Evolutionary conservation across 306 rosid species (phyloP), one percentile per base, ranked within the genome.

Genomic region (Pterocarpus santalinus): DNA sequence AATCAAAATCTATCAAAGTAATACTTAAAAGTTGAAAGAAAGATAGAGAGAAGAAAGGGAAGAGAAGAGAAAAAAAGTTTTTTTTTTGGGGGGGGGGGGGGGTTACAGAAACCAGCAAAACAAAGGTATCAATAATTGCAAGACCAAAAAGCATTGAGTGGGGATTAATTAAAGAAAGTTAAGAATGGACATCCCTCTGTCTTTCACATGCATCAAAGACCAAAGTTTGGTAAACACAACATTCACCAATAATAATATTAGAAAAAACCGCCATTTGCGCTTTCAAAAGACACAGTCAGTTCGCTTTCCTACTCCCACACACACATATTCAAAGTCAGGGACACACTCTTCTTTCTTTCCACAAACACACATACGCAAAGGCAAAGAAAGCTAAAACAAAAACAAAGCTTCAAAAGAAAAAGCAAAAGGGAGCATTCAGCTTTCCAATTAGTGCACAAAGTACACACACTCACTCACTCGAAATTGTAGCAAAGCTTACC

Each of bases 401-500:
- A 73, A 49, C 75, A 47, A 75, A 82, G 77, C 65, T 78, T 63
- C 80, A 86, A 92, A 94, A 92, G 98, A 88, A 90, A 92, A 89
- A 22, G 28, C 28, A 22, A 22, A 22, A 89, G 85, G 10, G n/a
- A 11, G 53, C 8, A 81, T 77, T 84, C 85, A 72, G 8, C 87
- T 85, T 88, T 87, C 57, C 87, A 84, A 79, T 83, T 69, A 81
- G 86, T 63, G 62, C 73, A 79, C 56, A 83, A 70, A 75, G 73
- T 39, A 75, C 17, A 14, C 80, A 76, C 14, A 66, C 47, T 33
- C 28, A 39, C 58, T 13, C 86, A 78, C 79, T 73, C 55, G 60
- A 79, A 89, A 85, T 87, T 77, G 79, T 68, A 57, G 81, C 81
- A 85, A 87, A 82, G 81, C 81, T 55, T 67, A 92, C 94, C 92